phyloP scores from a whole-genome alignment of 2,329 filamentous ascomycete species.

The Microdochium nivale region DNA sequence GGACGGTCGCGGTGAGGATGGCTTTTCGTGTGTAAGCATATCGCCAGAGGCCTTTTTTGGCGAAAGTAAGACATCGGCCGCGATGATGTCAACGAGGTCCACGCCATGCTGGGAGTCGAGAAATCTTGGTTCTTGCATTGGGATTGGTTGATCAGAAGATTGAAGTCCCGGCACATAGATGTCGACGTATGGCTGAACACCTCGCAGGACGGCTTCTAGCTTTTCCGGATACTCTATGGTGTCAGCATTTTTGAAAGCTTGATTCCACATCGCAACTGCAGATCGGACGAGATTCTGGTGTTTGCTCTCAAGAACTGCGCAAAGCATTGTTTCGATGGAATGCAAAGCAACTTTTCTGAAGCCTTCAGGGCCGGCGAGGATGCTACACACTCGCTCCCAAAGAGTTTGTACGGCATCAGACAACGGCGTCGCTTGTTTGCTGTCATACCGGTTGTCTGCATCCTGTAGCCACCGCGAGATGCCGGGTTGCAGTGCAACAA shows the following conservation, averaged over 20 bases:
- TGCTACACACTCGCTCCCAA: slow-evolving; percentile 39
- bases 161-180: slow-evolving; percentile 36
- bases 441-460: slow-evolving; percentile 29
- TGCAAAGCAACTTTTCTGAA: slow-evolving; percentile 36
- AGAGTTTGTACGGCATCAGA: slow-evolving; percentile 34
- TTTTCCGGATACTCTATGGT: slow-evolving; percentile 54
- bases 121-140: slow-evolving; percentile 30
- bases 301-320: slow-evolving; percentile 48
- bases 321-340: slow-evolving; percentile 45
- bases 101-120: slow-evolving; percentile 36
- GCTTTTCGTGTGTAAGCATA: slow-evolving; percentile 8
- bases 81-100: neutral
- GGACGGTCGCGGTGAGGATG: slow-evolving; percentile 16
- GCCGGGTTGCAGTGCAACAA: slow-evolving; percentile 54
- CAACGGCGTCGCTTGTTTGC: slow-evolving; percentile 28
- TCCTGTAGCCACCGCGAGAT: slow-evolving; percentile 59
- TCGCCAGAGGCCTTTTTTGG: neutral
- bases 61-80: neutral
- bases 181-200: slow-evolving; percentile 45
- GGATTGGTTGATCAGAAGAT: slow-evolving; percentile 25
- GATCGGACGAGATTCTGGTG: slow-evolving; percentile 44
- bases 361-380: slow-evolving; percentile 25
- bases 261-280: slow-evolving; percentile 56
- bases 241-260: slow-evolving; percentile 52
- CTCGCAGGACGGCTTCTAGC: slow-evolving; percentile 54